Percentiles rank a stretch among this genome's conserved stretches.
These are phyloP conservation scores for Colletotrichum theobromicola DNA, from an alignment of 2,329 filamentous ascomycete genomes.

Conservation along the genomic window DNA sequence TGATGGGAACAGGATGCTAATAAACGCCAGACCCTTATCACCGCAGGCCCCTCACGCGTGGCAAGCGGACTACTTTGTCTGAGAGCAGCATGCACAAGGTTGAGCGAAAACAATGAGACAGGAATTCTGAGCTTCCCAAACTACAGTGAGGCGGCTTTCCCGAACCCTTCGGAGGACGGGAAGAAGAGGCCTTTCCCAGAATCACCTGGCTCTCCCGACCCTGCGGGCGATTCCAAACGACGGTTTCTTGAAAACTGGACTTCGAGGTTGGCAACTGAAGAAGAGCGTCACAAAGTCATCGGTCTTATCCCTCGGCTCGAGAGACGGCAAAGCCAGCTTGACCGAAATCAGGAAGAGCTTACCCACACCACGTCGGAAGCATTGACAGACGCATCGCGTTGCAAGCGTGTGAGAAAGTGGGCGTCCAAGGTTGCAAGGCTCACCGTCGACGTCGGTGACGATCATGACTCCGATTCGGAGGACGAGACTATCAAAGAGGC, in stretches of 20 bases:
- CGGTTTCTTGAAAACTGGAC: not conserved
- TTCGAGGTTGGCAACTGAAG: not conserved
- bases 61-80: not conserved
- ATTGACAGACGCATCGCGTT: not conserved
- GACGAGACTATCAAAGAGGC: not conserved
- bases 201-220: not conserved
- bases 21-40: not conserved
- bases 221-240: not conserved
- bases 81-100: fast-evolving
- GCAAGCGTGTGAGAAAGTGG: not conserved
- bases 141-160: not conserved
- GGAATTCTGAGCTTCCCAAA: not conserved
- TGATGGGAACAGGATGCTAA: not conserved
- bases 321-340: not conserved
- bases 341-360: not conserved
- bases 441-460: not conserved
- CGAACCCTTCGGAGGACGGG: not conserved
- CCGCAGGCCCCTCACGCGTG: fast-evolving
- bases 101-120: not conserved
- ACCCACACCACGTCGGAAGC: not conserved
- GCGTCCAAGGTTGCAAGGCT: not conserved
- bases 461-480: not conserved
- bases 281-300: not conserved
- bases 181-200: not conserved
- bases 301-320: not conserved